These are phyloP conservation scores for Metschnikowia kunwiensis DNA, from an alignment of 805 yeast genomes.

Conservation along the genomic window DNA sequence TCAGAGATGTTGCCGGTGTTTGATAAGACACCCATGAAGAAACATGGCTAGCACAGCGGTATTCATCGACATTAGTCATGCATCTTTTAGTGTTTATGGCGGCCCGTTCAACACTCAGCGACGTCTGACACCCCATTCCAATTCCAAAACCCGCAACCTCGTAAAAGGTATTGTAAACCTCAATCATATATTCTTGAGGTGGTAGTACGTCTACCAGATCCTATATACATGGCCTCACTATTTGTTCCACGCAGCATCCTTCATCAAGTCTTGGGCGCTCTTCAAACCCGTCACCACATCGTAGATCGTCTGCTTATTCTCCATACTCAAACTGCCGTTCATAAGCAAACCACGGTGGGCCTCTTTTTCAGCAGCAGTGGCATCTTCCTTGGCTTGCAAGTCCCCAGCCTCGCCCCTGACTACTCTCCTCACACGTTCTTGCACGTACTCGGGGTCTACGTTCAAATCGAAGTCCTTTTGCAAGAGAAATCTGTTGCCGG, in stretches of 20 bases:
- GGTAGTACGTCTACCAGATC: too few relatives aligned
- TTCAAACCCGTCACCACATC: constrained; percentile 31
- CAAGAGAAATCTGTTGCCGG: constrained; percentile 31
- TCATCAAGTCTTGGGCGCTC: constrained; percentile 26
- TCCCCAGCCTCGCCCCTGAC: constrained; percentile 32
- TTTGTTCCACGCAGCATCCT: constrained; percentile 27
- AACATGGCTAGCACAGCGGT: too few relatives aligned
- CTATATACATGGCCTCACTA: constrained; percentile 4
- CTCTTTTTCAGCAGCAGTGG: constrained; percentile 6
- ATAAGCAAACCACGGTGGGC: constrained; percentile 25
- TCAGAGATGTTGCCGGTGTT: too few relatives aligned
- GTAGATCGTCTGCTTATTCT: constrained; percentile 29
- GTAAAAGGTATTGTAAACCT: too few relatives aligned
- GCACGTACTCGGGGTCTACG: constrained; percentile 21
- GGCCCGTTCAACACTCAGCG: too few relatives aligned
- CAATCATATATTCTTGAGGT: too few relatives aligned
- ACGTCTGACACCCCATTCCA: too few relatives aligned
- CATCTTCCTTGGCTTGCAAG: constrained; percentile 6
- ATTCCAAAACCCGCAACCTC: too few relatives aligned
- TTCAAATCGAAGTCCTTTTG: constrained; percentile 28
- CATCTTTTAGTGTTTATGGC: too few relatives aligned
- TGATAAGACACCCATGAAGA: too few relatives aligned
- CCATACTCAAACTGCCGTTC: constrained; percentile 28
- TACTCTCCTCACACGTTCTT: constrained; percentile 26
- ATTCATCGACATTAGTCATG: too few relatives aligned